A percentile compares a stretch with the other conserved stretches of the same genome.
Evolutionary conservation across 2,329 filamentous ascomycete genomes (phyloP).

Genomic region (Cyphellophora europaea): DNA sequence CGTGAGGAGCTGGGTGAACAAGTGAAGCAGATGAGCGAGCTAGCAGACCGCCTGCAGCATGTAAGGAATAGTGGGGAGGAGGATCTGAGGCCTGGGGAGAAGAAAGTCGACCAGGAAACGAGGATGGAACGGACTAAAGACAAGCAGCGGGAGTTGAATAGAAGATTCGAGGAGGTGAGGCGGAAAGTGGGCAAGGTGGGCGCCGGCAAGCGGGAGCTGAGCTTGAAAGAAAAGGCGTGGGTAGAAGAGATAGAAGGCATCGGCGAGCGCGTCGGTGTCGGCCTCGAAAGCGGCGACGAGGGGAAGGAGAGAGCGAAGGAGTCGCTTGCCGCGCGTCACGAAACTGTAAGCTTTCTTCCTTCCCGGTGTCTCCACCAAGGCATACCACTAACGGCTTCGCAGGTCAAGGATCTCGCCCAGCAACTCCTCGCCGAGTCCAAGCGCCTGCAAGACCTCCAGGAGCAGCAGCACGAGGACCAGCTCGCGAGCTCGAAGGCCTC

Average conservation of each 20-base stretch:
- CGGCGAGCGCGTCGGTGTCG: slow-evolving; percentile 25
- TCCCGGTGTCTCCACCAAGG: neutral
- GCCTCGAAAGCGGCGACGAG: slow-evolving; percentile 13
- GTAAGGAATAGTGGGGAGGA: slow-evolving; percentile 30
- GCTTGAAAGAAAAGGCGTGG: slow-evolving; percentile 37
- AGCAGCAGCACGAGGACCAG: slow-evolving; percentile 14
- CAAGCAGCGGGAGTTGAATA: slow-evolving; percentile 29
- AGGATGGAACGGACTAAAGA: slow-evolving; percentile 31
- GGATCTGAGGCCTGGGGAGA: slow-evolving; percentile 22
- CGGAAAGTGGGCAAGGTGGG: slow-evolving; percentile 28
- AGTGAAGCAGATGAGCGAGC: slow-evolving; percentile 33
- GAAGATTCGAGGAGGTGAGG: slow-evolving; percentile 35
- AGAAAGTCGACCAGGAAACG: slow-evolving; percentile 26
- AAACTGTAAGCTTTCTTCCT: slow-evolving; percentile 25
- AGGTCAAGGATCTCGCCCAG: slow-evolving; percentile 31
- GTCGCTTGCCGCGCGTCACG: slow-evolving; percentile 26
- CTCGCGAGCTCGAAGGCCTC: slow-evolving; percentile 14
- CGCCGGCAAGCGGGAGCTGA: slow-evolving; percentile 33
- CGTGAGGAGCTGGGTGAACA: slow-evolving; percentile 39
- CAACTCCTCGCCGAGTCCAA: slow-evolving; percentile 29
- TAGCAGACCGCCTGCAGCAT: slow-evolving; percentile 35
- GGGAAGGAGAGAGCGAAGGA: slow-evolving; percentile 11
- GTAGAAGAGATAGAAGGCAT: slow-evolving; percentile 32
- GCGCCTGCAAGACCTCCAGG: slow-evolving; percentile 21
- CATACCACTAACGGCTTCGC: slow-evolving; percentile 4